These are phyloP conservation scores for Dryadomyces quercus-mongolicae DNA, from an alignment of 2,329 filamentous ascomycete species.

Conservation along the genomic window DNA sequence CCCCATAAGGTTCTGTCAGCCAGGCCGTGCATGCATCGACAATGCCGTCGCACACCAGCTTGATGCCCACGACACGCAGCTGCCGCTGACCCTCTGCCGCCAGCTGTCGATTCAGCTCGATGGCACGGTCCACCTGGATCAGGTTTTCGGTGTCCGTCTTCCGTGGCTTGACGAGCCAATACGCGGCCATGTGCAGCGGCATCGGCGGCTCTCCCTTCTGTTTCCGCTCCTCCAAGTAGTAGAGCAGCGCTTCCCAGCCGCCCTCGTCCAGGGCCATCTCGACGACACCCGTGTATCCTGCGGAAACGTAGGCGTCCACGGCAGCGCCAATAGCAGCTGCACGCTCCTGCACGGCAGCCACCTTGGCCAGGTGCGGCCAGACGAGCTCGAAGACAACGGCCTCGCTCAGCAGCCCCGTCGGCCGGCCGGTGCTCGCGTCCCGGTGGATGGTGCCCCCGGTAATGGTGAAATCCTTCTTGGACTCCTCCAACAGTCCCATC, in stretches of 20 bases:
- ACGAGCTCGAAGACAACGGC: constrained; percentile 40
- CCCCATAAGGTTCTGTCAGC: constrained; percentile 45
- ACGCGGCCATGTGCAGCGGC: constrained; percentile 37
- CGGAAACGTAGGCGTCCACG: constrained; percentile 33
- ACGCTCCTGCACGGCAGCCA: constrained; percentile 35
- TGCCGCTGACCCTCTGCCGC: constrained; percentile 28
- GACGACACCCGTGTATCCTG: constrained; percentile 41
- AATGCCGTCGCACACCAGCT: constrained; percentile 53
- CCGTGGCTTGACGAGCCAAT: constrained; percentile 41
- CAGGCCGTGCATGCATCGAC: constrained; percentile 54
- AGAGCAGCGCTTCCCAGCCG: constrained; percentile 36
- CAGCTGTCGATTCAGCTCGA: constrained; percentile 25
- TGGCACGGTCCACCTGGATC: constrained; percentile 36
- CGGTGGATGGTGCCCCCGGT: constrained; percentile 39
- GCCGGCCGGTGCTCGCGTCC: constrained; percentile 28
- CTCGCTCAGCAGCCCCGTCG: constrained; percentile 40
- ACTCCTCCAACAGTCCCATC: constrained; percentile 27
- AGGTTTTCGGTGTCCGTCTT: constrained; percentile 30
- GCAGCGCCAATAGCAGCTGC: constrained; percentile 31
- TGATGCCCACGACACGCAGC: constrained; percentile 46
- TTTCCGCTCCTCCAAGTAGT: constrained; percentile 17
- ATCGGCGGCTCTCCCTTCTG: constrained; percentile 6
- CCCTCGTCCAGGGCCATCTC: constrained; percentile 50
- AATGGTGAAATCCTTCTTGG: constrained; percentile 13
- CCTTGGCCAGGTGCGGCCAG: constrained; percentile 39